Conservation (phyloP, 805 yeast species). For the Jamesozyma lodderae region DNA sequence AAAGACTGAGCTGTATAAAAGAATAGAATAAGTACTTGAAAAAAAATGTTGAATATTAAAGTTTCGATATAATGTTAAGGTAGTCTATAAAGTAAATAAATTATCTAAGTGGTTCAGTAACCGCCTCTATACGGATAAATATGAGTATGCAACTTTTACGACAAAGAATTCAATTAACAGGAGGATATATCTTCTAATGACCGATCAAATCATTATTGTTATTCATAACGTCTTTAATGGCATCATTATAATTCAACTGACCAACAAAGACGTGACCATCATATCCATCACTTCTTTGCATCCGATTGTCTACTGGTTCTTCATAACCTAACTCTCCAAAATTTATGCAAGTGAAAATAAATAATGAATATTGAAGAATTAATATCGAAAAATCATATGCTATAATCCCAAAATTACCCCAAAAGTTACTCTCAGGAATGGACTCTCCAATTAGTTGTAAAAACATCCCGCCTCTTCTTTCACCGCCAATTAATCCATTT, state of each 20-base stretch:
- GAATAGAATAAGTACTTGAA: too few species aligned
- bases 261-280: slow-evolving; percentile 35
- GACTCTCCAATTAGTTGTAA: slow-evolving; percentile 43
- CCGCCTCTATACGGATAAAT: too few species aligned
- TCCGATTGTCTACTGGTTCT: slow-evolving; percentile 7
- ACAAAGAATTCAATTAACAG: too few species aligned
- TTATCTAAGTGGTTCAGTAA: too few species aligned
- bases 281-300: slow-evolving; percentile 35
- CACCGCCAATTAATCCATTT: slow-evolving; percentile 23
- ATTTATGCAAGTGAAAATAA: slow-evolving; percentile 22
- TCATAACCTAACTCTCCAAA: slow-evolving; percentile 16
- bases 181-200: too few species aligned
- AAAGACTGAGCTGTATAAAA: slow-evolving; percentile 1
- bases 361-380: slow-evolving; percentile 19
- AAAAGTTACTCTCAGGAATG: slow-evolving; percentile 28
- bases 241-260: slow-evolving; percentile 29
- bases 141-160: too few species aligned
- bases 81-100: too few species aligned
- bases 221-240: slow-evolving; percentile 10
- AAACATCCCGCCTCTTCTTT: slow-evolving; percentile 31
- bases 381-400: slow-evolving; percentile 24
- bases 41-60: too few species aligned
- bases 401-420: slow-evolving; percentile 26
- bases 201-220: too few species aligned
- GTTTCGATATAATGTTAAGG: too few species aligned